These are phyloP conservation scores for Trifolium dubium DNA, from an alignment of 306 rosid genomes.

Conservation along the genomic window DNA sequence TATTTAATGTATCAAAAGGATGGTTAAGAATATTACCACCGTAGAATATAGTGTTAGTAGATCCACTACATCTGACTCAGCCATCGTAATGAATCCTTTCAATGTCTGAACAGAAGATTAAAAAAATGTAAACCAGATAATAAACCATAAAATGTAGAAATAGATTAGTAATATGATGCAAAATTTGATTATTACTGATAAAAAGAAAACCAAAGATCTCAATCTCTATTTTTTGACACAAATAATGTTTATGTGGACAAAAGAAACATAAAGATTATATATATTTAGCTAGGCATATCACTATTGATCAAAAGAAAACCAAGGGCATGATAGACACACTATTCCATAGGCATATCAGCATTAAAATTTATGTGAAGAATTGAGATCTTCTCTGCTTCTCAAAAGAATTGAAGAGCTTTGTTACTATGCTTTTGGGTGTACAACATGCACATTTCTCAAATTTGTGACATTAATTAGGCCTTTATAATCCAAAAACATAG, in stretches of 20 bases:
- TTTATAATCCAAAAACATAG: constrained; percentile 3
- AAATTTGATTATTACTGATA: constrained; percentile 15
- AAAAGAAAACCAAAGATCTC: constrained; percentile 9
- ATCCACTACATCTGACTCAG: constrained; percentile 83
- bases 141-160: constrained; percentile 26
- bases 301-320: constrained; percentile 23
- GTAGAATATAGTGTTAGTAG: constrained; percentile 73
- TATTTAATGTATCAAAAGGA: constrained; percentile 30
- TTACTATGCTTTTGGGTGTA: not conserved
- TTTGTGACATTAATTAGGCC: not conserved
- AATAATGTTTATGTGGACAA: constrained; percentile 26
- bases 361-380: constrained; percentile 20
- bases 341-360: constrained; percentile 15
- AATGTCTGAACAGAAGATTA: constrained; percentile 61
- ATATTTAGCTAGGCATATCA: constrained; percentile 7
- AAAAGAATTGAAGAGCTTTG: not conserved
- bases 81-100: constrained; percentile 69
- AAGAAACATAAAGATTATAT: constrained; percentile 19
- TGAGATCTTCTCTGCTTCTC: not conserved
- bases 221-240: not conserved
- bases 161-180: constrained; percentile 23
- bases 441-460: not conserved
- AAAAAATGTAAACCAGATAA: constrained; percentile 28
- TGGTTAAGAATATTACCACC: constrained; percentile 68
- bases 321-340: constrained; percentile 6